Percentiles rank a stretch among this genome's conserved stretches.
Evolutionary conservation across 129 eudicot species (phyloP).

Genomic region (Flaveria robusta): DNA sequence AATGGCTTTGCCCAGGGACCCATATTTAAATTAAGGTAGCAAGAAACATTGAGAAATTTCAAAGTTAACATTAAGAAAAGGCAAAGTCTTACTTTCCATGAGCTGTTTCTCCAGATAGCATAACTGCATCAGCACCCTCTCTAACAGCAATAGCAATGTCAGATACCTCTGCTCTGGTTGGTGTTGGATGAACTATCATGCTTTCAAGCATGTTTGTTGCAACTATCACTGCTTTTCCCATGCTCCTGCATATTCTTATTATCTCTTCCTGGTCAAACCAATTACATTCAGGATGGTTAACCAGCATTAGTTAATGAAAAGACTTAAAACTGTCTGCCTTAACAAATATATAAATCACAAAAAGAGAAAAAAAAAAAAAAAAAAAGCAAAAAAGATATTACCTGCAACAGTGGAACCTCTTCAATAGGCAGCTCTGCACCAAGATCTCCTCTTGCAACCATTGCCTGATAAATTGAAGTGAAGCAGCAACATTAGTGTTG

Average conservation of each 20-base stretch:
- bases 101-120: constrained; percentile 99
- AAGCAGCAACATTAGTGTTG: constrained; percentile 6
- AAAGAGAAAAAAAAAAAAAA: not conserved
- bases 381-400: constrained; percentile 21
- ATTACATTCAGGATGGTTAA: constrained; percentile 13
- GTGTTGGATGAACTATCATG: constrained; percentile 97
- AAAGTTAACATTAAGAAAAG: not conserved
- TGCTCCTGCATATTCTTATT: constrained; percentile 77
- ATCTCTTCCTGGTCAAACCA: constrained; percentile 71
- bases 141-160: constrained; percentile 96
- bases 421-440: constrained; percentile 98
- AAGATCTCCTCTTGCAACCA: constrained; percentile 98
- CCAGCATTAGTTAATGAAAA: not conserved
- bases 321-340: not conserved
- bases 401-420: constrained; percentile 98
- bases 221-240: constrained; percentile 96
- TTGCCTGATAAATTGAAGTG: constrained; percentile 55
- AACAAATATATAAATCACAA: not conserved
- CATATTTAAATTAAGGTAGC: not conserved
- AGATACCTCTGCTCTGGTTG: constrained; percentile 95
- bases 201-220: constrained; percentile 99
- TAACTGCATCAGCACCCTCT: constrained; percentile 97
- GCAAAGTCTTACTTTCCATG: constrained; percentile 76
- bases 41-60: not conserved
- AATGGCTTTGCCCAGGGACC: not conserved